A percentile compares a stretch with the other conserved stretches of the same genome.
phyloP scores from a whole-genome alignment of 2,329 filamentous ascomycete species.

The Botrytis porri region DNA sequence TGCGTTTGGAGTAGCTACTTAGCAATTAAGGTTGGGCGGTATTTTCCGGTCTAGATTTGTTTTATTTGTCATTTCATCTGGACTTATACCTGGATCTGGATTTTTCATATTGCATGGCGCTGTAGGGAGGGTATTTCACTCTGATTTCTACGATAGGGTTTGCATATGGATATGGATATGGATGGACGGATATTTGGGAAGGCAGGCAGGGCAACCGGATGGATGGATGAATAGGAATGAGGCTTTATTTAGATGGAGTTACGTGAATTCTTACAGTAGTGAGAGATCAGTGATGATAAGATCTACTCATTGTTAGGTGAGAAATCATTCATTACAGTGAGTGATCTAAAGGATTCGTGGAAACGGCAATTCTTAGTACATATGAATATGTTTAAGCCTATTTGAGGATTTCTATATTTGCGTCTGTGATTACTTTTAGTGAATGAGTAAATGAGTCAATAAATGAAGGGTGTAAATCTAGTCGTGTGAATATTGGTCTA shows the following conservation, averaged over 20 bases:
- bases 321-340: not conserved
- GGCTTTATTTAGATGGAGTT: not conserved
- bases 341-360: not conserved
- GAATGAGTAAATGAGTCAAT: not conserved
- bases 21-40: not conserved
- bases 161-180: conserved; percentile 9
- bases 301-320: not conserved
- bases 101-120: conserved; percentile 7
- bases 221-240: not conserved
- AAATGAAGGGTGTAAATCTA: not conserved
- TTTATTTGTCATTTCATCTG: conserved; percentile 4
- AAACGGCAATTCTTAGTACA: not conserved
- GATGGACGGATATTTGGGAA: not conserved
- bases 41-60: not conserved
- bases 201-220: not conserved
- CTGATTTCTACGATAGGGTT: not conserved
- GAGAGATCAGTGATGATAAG: not conserved
- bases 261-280: not conserved
- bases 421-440: not conserved
- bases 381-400: not conserved
- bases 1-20: conserved; percentile 12
- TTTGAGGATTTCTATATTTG: not conserved
- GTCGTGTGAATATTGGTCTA: not conserved
- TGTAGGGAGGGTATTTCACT: conserved; percentile 1
- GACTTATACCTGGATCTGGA: conserved; percentile 2